Conservation (phyloP, 805 yeast species). For the Cyberlindnera suaveolens region DNA sequence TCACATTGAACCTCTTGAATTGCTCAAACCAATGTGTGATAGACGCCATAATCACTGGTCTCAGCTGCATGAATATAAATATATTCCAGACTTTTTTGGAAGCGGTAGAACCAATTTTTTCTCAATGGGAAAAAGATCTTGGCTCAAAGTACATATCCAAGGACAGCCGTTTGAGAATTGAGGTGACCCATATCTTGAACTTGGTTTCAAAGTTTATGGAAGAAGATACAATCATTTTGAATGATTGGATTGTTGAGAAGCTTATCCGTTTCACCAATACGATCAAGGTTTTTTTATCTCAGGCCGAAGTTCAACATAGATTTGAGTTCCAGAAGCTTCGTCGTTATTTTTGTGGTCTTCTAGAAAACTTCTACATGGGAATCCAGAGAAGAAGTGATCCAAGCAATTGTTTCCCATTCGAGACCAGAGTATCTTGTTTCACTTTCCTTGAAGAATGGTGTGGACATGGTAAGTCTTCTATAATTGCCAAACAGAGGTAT, state of each 20-base stretch:
- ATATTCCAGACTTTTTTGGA: constrained; percentile 79
- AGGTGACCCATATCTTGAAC: constrained; percentile 69
- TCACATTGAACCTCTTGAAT: constrained; percentile 77
- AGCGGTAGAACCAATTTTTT: constrained; percentile 56
- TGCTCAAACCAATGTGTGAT: constrained; percentile 64
- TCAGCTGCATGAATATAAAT: constrained; percentile 86
- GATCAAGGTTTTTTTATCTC: constrained; percentile 53
- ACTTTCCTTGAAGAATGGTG: constrained; percentile 90
- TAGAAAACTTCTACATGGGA: constrained; percentile 68
- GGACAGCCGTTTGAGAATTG: constrained; percentile 56
- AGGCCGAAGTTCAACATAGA: constrained; percentile 51
- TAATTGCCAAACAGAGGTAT: constrained; percentile 62
- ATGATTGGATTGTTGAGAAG: constrained; percentile 62
- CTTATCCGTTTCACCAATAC: constrained; percentile 57
- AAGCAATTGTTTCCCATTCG: constrained; percentile 69
- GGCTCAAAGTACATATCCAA: constrained; percentile 25
- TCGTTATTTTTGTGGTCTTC: constrained; percentile 74
- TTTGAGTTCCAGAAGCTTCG: constrained; percentile 73
- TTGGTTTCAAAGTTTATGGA: constrained; percentile 60
- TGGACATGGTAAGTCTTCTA: constrained; percentile 68
- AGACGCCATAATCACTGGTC: constrained; percentile 84
- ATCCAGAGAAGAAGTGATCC: constrained; percentile 37
- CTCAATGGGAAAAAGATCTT: constrained; percentile 47
- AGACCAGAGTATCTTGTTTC: constrained; percentile 78
- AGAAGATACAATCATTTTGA: constrained; percentile 45